phyloP scores from a whole-genome alignment of 352 stramenopile species.

The Globisporangium echinulatum region DNA sequence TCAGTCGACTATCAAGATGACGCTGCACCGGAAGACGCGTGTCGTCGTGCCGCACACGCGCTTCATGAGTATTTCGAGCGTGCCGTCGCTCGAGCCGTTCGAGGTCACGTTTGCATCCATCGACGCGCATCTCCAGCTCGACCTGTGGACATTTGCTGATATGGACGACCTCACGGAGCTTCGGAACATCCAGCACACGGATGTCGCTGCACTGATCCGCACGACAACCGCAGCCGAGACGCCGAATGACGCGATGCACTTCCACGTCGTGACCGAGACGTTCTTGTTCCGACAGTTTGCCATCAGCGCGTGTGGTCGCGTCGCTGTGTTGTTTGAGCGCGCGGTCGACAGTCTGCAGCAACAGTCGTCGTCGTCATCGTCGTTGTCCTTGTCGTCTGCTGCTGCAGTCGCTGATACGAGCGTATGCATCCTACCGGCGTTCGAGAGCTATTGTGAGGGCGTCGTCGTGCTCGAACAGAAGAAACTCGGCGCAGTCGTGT shows the following conservation, averaged over 20 bases:
- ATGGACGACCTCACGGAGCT: constrained; percentile 40
- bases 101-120: constrained; percentile 42
- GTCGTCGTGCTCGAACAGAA: constrained; percentile 47
- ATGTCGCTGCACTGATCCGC: constrained; percentile 31
- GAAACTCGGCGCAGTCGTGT: constrained; percentile 49
- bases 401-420: constrained; percentile 6
- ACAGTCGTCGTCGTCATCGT: background rate
- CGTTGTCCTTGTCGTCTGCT: too few relatives aligned
- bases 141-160: constrained; percentile 55
- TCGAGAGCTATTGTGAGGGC: constrained; percentile 50
- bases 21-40: constrained; percentile 35
- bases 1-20: constrained; percentile 4
- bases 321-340: constrained; percentile 43
- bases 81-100: constrained; percentile 42
- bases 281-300: constrained; percentile 43
- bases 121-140: constrained; percentile 27
- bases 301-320: constrained; percentile 50
- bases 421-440: constrained; percentile 44
- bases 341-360: background rate
- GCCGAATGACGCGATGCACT: constrained; percentile 27
- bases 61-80: constrained; percentile 29
- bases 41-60: constrained; percentile 24
- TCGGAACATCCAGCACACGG: constrained; percentile 28
- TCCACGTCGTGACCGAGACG: constrained; percentile 27
- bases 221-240: constrained; percentile 13